Base-by-base conservation (phyloP, 2,329 filamentous ascomycete species). In the Aspergillus ochraceoroseus region DNA sequence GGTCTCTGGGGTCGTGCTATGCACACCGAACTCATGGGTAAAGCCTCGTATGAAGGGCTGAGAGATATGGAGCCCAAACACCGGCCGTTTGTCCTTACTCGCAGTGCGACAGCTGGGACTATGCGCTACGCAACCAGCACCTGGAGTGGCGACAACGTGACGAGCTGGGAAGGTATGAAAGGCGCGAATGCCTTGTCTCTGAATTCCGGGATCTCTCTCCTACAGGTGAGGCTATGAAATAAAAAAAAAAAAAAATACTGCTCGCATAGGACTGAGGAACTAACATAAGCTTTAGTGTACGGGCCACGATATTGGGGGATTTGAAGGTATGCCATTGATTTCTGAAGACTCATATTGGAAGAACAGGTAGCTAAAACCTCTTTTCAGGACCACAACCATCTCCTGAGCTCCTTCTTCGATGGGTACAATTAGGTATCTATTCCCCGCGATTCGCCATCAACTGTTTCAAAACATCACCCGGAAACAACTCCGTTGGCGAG, bases 131-230 rank as follows among this genome's bases (percentile, higher is more conserved):
- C 79, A 4, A 77, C 75, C n/a, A 83, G 80, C 44, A 77, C 82
- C 0, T 87, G 83, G 83, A 83, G 80, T 32, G 83, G 83, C 2
- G 83, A 87, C 55, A 86, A 87, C 51, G 75, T 82, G 2, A 87
- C 82, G 0, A 82, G 79, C 59, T 87, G 83, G 82, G 75, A 78
- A 12, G 76, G 76, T 6, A 85, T 87, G 81, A 80, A 78, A 49
- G 83, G 82, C 1, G 76, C 80, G 1, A 87, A 85, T 47, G 78
- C 82, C 0, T 57, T 87, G 4, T 81, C 81, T 0, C 64, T 87
- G 3, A 85, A 76, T 29, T 81, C 82, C 0, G 82, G 81, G 0
- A 73, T 86, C 48, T 83, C 76, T 33, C 67, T 86, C 1, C 68
- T 87, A 50, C 82, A 82, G 55, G 72, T 73, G 59, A 47, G 53